Evolutionary conservation across 2,329 filamentous ascomycete genomes (phyloP), one percentile per base, ranked within the genome.

Genomic region (Akanthomyces dipterigenus): DNA sequence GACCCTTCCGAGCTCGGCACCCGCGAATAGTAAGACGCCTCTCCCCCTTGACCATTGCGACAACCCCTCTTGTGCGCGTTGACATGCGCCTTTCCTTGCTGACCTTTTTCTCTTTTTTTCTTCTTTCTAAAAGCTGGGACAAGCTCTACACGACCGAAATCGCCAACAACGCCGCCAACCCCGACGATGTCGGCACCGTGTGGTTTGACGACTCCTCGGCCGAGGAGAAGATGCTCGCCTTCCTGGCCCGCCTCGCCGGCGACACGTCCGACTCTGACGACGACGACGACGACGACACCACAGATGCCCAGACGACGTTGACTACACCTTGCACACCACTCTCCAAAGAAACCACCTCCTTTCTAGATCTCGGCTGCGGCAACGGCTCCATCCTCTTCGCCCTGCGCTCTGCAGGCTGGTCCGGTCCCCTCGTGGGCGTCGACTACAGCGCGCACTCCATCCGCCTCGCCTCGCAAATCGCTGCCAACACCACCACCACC

Each of bases 131-230:
- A 38, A 93, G 89, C 77, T 93, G 89, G 89, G 87, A 93, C 73
- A 77, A 76, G 22, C 84, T 91, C 65, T 95, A 96, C 78, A 78
- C 80, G 1, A 81, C 78, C 66, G 89, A 95, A 74, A 79, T 91
- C 58, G 72, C 77, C 63, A 93, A 95, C 76, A 85, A 93, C 74
- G 76, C 83, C 59, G 74, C 83, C 64, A 86, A 96, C 76, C 85
- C 90, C 11, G 76, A 83, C 61, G 90, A 96, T 78, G 88, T 88
- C 63, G 93, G 93, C 66, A 96, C 92, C 34, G 87, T 95, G 68
- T 99, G 95, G 95, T 99, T 99, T 82, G 89, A 92, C 72, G 95
- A 98, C 77, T 90, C 91, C 36, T 86, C 89, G 70, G 95, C 95
- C 64, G 91, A 96, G 70, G 81, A 87, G 64, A 93, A 93, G 70